Conservation (phyloP, 148 eudicot genomes). For the Chenopodium quinoa region DNA sequence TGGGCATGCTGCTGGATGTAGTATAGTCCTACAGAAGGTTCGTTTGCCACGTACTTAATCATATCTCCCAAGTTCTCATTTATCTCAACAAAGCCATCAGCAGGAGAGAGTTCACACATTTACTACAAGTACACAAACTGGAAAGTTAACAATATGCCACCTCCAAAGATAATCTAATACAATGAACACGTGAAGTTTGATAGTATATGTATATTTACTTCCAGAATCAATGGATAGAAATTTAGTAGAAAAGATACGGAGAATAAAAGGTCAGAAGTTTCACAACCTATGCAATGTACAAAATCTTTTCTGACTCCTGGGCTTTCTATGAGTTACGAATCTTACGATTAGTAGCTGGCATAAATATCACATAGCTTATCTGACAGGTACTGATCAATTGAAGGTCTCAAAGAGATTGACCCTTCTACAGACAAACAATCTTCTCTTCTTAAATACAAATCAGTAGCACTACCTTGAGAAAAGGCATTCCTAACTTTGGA, state of each 20-base stretch:
- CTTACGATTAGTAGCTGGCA: background rate
- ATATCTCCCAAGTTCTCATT: constrained; percentile 72
- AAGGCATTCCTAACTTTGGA: no score
- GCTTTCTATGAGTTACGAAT: background rate
- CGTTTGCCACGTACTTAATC: constrained; percentile 82
- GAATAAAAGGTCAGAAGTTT: background rate
- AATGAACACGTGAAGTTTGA: background rate
- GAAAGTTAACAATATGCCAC: background rate
- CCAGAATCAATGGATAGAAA: background rate
- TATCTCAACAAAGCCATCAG: constrained; percentile 83
- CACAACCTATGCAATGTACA: background rate
- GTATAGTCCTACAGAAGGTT: constrained; percentile 92
- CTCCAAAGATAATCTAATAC: background rate
- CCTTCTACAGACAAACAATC: background rate
- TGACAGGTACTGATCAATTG: background rate
- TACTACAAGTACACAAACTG: constrained; percentile 26
- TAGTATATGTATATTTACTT: background rate
- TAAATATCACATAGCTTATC: background rate
- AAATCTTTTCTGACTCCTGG: background rate
- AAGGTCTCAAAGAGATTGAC: background rate
- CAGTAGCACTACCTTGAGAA: no score
- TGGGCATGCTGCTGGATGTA: constrained; percentile 87
- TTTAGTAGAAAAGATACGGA: background rate
- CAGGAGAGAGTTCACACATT: constrained; percentile 75
- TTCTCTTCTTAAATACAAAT: background rate